These are phyloP conservation scores for Fomitopsis serialis DNA, from an alignment of 768 basidiomycete genomes.

Conservation along the genomic window DNA sequence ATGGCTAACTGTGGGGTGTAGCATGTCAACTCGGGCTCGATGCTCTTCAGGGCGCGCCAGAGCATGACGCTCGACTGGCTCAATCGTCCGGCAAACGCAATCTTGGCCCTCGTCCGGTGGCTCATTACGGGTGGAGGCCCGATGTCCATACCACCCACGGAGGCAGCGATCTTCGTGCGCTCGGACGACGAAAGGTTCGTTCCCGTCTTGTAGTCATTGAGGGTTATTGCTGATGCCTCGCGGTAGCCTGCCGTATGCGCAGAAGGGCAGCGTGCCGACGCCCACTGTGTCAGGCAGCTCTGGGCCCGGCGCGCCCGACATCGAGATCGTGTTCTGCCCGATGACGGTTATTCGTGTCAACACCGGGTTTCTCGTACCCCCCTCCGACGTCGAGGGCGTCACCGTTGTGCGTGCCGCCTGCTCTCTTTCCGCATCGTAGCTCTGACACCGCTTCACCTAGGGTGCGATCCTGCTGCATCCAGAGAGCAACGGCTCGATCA, in stretches of 20 bases:
- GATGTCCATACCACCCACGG: slow-evolving; percentile 2
- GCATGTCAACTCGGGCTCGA: slow-evolving; percentile 9
- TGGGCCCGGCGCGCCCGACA: slow-evolving; percentile 8
- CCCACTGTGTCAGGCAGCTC: slow-evolving; percentile 6
- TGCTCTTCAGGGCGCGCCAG: slow-evolving; percentile 8
- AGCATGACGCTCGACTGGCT: slow-evolving; percentile 10
- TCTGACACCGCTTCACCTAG: neutral
- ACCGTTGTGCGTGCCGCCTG: slow-evolving; percentile 1
- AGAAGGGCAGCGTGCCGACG: neutral
- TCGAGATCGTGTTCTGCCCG: slow-evolving; percentile 9
- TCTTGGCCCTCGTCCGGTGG: slow-evolving; percentile 3
- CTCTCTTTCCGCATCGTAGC: no score
- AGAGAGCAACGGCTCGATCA: slow-evolving; percentile 13
- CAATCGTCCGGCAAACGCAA: neutral
- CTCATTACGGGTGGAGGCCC: slow-evolving; percentile 5
- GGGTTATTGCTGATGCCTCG: neutral
- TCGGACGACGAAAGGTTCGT: slow-evolving; percentile 9
- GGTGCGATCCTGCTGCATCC: slow-evolving; percentile 7
- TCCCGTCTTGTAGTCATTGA: neutral
- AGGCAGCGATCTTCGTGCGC: slow-evolving; percentile 8
- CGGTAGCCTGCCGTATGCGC: slow-evolving; percentile 2
- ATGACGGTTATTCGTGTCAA: slow-evolving; percentile 2
- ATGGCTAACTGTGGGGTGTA: neutral
- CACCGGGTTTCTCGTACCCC: slow-evolving; percentile 1
- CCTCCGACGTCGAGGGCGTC: slow-evolving; percentile 4